Evolutionary conservation across 2,329 filamentous ascomycete genomes (phyloP).

Genomic region (Pseudogymnoascus sp.): DNA sequence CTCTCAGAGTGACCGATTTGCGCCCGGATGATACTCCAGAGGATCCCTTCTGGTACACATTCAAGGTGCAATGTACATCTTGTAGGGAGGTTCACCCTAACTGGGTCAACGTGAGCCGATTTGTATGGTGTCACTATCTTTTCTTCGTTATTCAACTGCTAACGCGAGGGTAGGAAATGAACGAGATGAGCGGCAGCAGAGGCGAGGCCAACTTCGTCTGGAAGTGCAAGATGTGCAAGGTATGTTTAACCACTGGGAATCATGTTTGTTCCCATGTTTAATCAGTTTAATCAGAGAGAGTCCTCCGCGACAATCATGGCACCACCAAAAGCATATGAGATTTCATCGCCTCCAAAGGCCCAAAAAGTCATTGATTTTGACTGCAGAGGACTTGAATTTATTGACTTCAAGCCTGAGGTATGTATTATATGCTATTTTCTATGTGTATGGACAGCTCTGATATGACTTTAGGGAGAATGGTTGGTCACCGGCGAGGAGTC

Average conservation of each 20-base stretch:
- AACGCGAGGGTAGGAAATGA: conserved; percentile 56
- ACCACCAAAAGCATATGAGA: conserved; percentile 62
- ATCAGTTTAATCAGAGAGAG: conserved; percentile 50
- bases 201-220: conserved; percentile 99
- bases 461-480: conserved; percentile 68
- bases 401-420: conserved; percentile 84
- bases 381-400: conserved; percentile 87
- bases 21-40: conserved; percentile 74
- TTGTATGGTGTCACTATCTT: conserved; percentile 45
- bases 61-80: conserved; percentile 97
- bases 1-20: conserved; percentile 74
- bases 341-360: conserved; percentile 61
- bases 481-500: conserved; percentile 75
- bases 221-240: conserved; percentile 98
- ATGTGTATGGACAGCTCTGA: not conserved
- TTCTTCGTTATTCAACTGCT: conserved; percentile 10
- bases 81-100: conserved; percentile 89
- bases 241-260: conserved; percentile 31
- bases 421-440: conserved; percentile 21
- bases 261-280: conserved; percentile 5
- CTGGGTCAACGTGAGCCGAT: conserved; percentile 75
- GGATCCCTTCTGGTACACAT: conserved; percentile 89
- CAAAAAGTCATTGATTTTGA: conserved; percentile 85
- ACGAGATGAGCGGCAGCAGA: conserved; percentile 85
- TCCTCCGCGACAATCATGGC: conserved; percentile 78